A percentile compares a stretch with the other conserved stretches of the same genome.
These are phyloP conservation scores for Physcomitrium patens DNA, from an alignment of 225 moss, liverwort and hornwort species.

Conservation along the genomic window DNA sequence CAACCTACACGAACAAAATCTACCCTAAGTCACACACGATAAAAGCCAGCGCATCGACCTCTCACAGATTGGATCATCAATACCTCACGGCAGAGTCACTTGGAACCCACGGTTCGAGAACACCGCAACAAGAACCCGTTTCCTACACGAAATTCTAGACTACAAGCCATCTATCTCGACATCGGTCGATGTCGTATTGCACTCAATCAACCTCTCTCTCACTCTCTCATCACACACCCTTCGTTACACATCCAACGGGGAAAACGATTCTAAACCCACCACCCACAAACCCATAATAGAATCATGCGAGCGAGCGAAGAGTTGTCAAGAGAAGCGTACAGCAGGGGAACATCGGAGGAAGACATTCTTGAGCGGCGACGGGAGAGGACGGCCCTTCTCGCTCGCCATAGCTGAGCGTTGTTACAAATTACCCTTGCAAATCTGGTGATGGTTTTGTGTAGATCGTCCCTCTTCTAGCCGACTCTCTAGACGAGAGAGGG, in stretches of 20 bases:
- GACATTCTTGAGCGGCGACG: slow-evolving; percentile 54
- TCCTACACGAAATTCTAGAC: not conserved
- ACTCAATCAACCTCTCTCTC: slow-evolving; percentile 6
- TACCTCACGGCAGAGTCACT: too few relatives aligned
- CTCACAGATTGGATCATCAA: not conserved
- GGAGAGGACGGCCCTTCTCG: slow-evolving; percentile 45
- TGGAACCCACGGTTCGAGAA: not conserved
- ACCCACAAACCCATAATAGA: not conserved
- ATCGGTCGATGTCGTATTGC: too few relatives aligned
- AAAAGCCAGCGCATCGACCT: not conserved
- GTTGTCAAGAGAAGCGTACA: slow-evolving; percentile 29
- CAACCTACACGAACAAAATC: not conserved
- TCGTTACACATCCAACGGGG: not conserved
- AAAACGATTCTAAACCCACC: not conserved
- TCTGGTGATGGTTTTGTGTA: not conserved
- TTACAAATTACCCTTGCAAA: not conserved
- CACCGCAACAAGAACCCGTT: not conserved
- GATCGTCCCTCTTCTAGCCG: too few relatives aligned
- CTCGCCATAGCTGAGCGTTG: slow-evolving; percentile 44
- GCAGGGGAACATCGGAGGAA: slow-evolving; percentile 69
- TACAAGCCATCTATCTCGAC: not conserved
- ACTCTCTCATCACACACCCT: not conserved
- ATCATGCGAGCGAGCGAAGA: not conserved
- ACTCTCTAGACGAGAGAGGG: too few relatives aligned
- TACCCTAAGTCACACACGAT: slow-evolving; percentile 28